Evolutionary conservation across 768 basidiomycete species (phyloP).

Genomic region (Mycena epipterygia): DNA sequence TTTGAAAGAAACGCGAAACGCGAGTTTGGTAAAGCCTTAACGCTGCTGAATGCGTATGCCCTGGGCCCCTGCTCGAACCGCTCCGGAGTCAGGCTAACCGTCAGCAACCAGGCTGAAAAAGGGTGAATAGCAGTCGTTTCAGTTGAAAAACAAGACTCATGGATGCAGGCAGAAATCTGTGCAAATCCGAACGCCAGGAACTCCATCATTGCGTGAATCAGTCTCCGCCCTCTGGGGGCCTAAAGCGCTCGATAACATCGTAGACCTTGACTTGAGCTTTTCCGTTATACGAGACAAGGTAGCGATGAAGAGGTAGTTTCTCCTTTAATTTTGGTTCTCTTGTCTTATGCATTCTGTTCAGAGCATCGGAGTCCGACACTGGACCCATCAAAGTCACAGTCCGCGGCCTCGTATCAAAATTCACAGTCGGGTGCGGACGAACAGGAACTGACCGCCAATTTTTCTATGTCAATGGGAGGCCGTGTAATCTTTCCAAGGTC

Average conservation of each 20-base stretch:
- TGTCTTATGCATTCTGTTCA: conserved; percentile 6
- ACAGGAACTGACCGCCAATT: conserved; percentile 90
- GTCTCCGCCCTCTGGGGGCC: conserved; percentile 88
- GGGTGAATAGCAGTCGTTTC: conserved; percentile 66
- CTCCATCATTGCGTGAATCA: conserved; percentile 70
- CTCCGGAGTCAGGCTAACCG: conserved; percentile 79
- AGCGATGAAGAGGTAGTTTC: conserved; percentile 50
- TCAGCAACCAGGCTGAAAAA: conserved; percentile 75
- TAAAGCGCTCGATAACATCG: conserved; percentile 80
- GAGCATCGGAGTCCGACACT: conserved; percentile 28
- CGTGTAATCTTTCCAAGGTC: conserved; percentile 85
- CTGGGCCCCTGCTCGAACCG: conserved; percentile 87
- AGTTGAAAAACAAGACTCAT: neutral
- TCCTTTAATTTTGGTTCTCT: neutral
- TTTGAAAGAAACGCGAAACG: conserved; percentile 90
- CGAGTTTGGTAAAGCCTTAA: conserved; percentile 90
- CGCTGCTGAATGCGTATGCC: conserved; percentile 89
- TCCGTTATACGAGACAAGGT: conserved; percentile 76
- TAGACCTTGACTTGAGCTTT: conserved; percentile 80
- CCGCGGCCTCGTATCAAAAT: conserved; percentile 88
- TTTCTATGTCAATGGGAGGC: conserved; percentile 93
- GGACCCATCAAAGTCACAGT: conserved; percentile 64
- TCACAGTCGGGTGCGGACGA: conserved; percentile 80
- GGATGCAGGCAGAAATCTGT: conserved; percentile 70
- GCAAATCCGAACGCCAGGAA: conserved; percentile 82